A percentile compares a stretch with the other conserved stretches of the same genome.
phyloP scores from a whole-genome alignment of 2,329 filamentous ascomycete species.

The Colletotrichum sublineola region DNA sequence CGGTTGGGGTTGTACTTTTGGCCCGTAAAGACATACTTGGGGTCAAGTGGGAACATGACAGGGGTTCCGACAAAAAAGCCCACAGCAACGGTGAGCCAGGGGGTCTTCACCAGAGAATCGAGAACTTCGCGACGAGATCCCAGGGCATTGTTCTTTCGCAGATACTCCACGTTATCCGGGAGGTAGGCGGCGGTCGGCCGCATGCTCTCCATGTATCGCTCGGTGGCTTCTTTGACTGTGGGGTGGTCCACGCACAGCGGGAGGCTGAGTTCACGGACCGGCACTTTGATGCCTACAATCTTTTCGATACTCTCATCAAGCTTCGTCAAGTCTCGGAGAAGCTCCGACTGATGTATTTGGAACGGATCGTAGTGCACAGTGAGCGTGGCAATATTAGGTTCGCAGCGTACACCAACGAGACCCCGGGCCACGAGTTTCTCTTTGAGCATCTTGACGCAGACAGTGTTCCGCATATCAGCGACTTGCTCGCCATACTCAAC shows the following conservation, averaged over 20 bases:
- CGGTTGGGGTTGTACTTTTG: conserved; percentile 54
- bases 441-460: conserved; percentile 41
- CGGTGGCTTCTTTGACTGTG: conserved; percentile 59
- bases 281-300: conserved; percentile 41
- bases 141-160: conserved; percentile 54
- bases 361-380: conserved; percentile 43
- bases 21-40: conserved; percentile 43
- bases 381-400: conserved; percentile 44
- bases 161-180: conserved; percentile 70
- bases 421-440: conserved; percentile 28
- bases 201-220: conserved; percentile 71
- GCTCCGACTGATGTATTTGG: conserved; percentile 37
- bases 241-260: conserved; percentile 50
- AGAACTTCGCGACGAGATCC: conserved; percentile 50
- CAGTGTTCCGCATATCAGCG: conserved; percentile 67
- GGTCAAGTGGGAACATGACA: conserved; percentile 49
- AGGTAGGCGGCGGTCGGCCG: conserved; percentile 71
- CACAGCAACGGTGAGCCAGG: conserved; percentile 49
- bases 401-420: conserved; percentile 33
- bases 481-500: conserved; percentile 69
- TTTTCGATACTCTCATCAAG: conserved; percentile 35
- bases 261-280: conserved; percentile 47
- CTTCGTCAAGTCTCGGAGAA: neutral
- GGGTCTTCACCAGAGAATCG: conserved; percentile 50
- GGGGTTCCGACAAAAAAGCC: conserved; percentile 56